A percentile compares a stretch with the other conserved stretches of the same genome.
phyloP scores from a whole-genome alignment of 768 basidiomycete species.

The Macrolepiota fuliginosa region DNA sequence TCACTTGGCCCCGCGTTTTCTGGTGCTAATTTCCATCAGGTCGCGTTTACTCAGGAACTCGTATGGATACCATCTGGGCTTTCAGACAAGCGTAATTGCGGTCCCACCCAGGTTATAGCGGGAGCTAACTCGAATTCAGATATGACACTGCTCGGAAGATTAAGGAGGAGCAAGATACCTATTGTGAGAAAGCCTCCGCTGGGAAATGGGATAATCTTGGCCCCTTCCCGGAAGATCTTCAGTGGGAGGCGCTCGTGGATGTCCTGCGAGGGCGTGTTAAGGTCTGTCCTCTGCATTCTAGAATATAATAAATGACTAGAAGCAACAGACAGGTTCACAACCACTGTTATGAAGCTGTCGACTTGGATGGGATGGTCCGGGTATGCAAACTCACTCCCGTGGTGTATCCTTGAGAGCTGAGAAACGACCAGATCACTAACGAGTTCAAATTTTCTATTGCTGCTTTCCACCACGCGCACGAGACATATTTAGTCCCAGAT shows the following conservation, averaged over 20 bases:
- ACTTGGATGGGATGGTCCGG: conserved; percentile 67
- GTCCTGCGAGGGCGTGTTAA: conserved; percentile 77
- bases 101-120: conserved; percentile 13
- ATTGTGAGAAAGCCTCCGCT: conserved; percentile 47
- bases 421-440: conserved; percentile 41
- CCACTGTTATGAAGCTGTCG: conserved; percentile 63
- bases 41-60: conserved; percentile 42
- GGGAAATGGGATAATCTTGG: conserved; percentile 49
- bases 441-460: conserved; percentile 74
- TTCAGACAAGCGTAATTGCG: conserved; percentile 52
- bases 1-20: conserved; percentile 11
- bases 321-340: conserved; percentile 41
- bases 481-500: conserved; percentile 84
- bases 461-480: conserved; percentile 77
- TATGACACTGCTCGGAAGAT: conserved; percentile 62
- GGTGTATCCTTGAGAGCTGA: neutral
- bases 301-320: neutral
- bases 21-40: conserved; percentile 24
- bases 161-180: conserved; percentile 62
- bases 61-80: conserved; percentile 67
- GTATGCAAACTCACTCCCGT: conserved; percentile 27
- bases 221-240: conserved; percentile 62
- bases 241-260: conserved; percentile 75
- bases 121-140: conserved; percentile 30
- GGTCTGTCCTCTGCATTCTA: conserved; percentile 26